These are phyloP conservation scores for Silene coronaria DNA, from an alignment of 179 eudicot genomes.

Conservation along the genomic window DNA sequence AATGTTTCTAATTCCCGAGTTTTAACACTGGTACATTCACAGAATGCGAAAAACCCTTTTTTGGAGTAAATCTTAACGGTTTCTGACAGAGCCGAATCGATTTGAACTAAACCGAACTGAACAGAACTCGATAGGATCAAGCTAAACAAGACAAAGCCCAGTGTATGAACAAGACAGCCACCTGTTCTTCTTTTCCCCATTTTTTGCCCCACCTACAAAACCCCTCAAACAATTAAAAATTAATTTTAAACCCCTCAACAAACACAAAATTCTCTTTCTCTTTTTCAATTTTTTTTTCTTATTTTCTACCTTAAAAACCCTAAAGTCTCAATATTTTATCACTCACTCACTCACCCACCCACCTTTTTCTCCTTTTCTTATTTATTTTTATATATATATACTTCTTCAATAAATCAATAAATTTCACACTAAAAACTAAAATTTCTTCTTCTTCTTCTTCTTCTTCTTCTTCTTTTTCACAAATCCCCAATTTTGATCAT, in stretches of 20 bases:
- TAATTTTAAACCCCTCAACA: neutral
- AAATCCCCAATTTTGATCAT: neutral
- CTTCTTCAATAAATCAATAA: neutral
- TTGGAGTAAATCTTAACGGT: too few species aligned
- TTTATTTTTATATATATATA: neutral
- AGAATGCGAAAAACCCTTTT: too few species aligned
- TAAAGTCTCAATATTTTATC: neutral
- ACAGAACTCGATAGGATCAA: neutral
- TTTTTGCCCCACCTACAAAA: neutral
- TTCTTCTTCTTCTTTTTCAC: neutral
- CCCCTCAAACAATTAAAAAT: neutral
- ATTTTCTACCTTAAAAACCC: neutral
- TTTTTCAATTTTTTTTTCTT: neutral
- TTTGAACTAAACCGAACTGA: too few species aligned
- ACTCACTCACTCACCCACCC: conserved; percentile 4
- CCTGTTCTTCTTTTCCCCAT: neutral
- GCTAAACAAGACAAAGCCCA: neutral
- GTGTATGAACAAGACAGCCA: neutral
- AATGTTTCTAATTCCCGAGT: too few species aligned
- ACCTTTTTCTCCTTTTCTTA: neutral
- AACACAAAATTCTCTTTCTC: neutral
- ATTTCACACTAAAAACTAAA: neutral
- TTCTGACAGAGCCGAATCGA: neutral
- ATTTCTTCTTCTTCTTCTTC: neutral
- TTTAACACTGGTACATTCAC: too few species aligned